phyloP scores from a whole-genome alignment of 257 asterid genomes.

The Sherardia arvensis region DNA sequence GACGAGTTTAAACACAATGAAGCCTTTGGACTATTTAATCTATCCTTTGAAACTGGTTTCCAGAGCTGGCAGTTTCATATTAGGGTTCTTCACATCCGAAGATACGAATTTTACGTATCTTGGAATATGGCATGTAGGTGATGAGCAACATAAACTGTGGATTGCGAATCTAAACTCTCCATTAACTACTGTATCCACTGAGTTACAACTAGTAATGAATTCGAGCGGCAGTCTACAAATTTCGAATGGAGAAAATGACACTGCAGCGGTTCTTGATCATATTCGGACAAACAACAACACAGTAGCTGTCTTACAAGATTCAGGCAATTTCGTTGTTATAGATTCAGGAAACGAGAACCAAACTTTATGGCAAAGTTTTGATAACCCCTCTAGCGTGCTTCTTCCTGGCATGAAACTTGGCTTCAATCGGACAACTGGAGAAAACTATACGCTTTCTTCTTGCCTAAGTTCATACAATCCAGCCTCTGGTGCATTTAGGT shows the following conservation, averaged over 20 bases:
- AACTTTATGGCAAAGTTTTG: constrained; percentile 39
- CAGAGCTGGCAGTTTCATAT: constrained; percentile 15
- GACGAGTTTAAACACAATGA: constrained; percentile 8
- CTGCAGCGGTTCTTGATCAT: neutral
- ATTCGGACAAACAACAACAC: constrained; percentile 6
- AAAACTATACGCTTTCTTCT: constrained; percentile 36
- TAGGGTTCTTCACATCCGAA: constrained; percentile 22
- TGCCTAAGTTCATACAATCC: constrained; percentile 25
- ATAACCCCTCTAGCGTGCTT: constrained; percentile 5
- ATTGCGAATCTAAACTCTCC: constrained; percentile 27
- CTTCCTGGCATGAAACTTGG: constrained; percentile 13
- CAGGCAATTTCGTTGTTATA: constrained; percentile 28
- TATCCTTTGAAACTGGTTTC: constrained; percentile 24
- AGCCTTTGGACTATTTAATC: constrained; percentile 19
- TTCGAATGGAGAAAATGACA: constrained; percentile 1
- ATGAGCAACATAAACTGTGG: constrained; percentile 16
- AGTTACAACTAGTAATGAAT: constrained; percentile 12
- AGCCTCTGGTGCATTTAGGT: constrained; percentile 34
- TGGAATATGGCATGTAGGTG: constrained; percentile 18
- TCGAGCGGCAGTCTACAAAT: constrained; percentile 17
- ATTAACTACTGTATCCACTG: neutral
- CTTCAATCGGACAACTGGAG: constrained; percentile 22
- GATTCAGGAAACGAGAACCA: neutral
- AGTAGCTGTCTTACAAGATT: constrained; percentile 21
- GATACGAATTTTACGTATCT: constrained; percentile 19